Conservation (phyloP, 169 alveolate species). For the Eimeria necatrix region DNA sequence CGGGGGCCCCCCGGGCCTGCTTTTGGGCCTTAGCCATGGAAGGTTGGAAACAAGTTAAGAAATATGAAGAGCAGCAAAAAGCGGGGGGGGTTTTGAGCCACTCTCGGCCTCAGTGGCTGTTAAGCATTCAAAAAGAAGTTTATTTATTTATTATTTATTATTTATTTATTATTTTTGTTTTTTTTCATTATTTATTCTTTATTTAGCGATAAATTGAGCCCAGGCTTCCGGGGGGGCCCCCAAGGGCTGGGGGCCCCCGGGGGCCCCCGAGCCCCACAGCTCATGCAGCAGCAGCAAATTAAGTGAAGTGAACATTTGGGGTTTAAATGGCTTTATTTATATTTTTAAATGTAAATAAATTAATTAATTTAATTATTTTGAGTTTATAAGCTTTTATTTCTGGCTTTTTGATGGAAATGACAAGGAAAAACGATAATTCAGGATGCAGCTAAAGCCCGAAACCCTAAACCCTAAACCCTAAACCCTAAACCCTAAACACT, state of each 20-base stretch:
- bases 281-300: not conserved
- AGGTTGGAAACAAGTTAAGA: no score
- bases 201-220: not conserved
- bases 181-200: not conserved
- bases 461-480: no score
- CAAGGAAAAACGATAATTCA: not conserved
- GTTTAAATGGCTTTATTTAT: not conserved
- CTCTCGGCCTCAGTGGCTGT: no score
- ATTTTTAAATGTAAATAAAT: not conserved
- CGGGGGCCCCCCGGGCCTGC: no score
- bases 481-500: no score
- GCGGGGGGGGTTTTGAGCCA: not conserved
- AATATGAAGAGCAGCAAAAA: not conserved
- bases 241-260: conserved; percentile 6
- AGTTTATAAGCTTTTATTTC: not conserved
- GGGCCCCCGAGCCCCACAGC: not conserved
- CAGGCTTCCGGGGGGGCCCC: not conserved
- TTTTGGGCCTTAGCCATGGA: no score
- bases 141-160: not conserved
- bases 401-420: no score
- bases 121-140: not conserved
- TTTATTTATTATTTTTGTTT: no score
- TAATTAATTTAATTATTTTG: not conserved
- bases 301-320: not conserved
- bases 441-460: not conserved